A percentile compares a stretch with the other conserved stretches of the same genome.
Evolutionary conservation across 805 yeast genomes (phyloP).

Genomic region (Priceomyces melissophilus): DNA sequence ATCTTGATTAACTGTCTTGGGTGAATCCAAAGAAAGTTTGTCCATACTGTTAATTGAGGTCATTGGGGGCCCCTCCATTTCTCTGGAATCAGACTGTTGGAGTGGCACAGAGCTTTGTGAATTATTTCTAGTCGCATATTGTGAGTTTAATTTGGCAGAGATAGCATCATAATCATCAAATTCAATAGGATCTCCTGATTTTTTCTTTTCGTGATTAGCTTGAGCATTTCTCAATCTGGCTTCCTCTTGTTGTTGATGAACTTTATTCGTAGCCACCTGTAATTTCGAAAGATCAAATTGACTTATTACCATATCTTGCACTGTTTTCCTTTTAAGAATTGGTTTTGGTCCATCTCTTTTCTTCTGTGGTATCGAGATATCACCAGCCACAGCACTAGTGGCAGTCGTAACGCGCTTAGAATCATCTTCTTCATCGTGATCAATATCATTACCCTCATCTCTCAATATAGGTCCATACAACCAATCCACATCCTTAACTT

Average conservation of each 20-base stretch:
- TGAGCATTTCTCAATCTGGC: constrained; percentile 13
- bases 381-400: constrained; percentile 43
- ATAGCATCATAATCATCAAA: constrained; percentile 44
- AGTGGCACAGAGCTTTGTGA: constrained; percentile 1
- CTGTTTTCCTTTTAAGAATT: constrained; percentile 81
- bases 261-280: constrained; percentile 36
- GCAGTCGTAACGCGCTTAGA: constrained; percentile 26
- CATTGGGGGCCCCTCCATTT: background rate
- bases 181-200: constrained; percentile 32
- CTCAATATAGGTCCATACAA: constrained; percentile 83
- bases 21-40: background rate
- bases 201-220: constrained; percentile 10
- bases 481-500: constrained; percentile 97
- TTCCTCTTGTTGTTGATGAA: constrained; percentile 30
- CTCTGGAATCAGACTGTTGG: background rate
- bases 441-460: constrained; percentile 30
- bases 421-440: constrained; percentile 14
- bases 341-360: constrained; percentile 55
- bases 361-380: constrained; percentile 38
- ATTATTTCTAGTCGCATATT: constrained; percentile 21
- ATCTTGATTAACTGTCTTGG: background rate
- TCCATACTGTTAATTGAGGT: background rate
- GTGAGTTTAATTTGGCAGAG: constrained; percentile 40
- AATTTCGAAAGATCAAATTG: constrained; percentile 48
- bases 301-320: constrained; percentile 73